Conservation (phyloP, 305 asterid genomes). For the Fraxinus sp. region DNA sequence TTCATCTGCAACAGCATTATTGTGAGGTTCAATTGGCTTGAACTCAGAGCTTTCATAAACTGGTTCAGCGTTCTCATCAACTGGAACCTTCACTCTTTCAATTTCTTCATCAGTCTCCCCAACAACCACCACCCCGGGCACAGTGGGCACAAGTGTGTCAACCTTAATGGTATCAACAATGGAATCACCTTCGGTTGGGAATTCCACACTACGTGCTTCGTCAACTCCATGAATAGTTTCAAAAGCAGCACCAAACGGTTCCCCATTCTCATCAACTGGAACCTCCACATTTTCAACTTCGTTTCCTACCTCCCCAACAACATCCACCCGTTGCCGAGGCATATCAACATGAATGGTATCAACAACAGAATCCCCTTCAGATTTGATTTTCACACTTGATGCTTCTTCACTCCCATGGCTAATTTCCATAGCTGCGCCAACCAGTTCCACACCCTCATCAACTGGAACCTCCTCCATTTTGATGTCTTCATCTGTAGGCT, state of each 20-base stretch:
- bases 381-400: not conserved
- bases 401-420: not conserved
- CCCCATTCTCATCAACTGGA: constrained; percentile 16
- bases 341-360: constrained; percentile 38
- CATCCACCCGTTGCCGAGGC: constrained; percentile 31
- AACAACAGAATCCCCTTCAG: constrained; percentile 39
- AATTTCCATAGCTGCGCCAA: not conserved
- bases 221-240: not conserved
- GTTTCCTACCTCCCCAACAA: not conserved
- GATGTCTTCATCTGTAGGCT: not conserved
- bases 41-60: constrained; percentile 21
- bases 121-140: constrained; percentile 43
- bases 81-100: constrained; percentile 30
- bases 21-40: constrained; percentile 26
- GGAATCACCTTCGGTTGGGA: constrained; percentile 41
- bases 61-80: constrained; percentile 17
- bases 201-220: constrained; percentile 12
- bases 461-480: not conserved
- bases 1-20: constrained; percentile 27
- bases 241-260: not conserved
- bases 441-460: not conserved
- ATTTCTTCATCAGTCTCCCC: constrained; percentile 32
- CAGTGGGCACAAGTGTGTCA: constrained; percentile 35
- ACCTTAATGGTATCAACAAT: constrained; percentile 38
- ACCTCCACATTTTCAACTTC: not conserved